Evolutionary conservation across 176 grass and related monocot genomes (phyloP), one percentile per base, ranked within the genome.

Genomic region (Dactylis glomerata): DNA sequence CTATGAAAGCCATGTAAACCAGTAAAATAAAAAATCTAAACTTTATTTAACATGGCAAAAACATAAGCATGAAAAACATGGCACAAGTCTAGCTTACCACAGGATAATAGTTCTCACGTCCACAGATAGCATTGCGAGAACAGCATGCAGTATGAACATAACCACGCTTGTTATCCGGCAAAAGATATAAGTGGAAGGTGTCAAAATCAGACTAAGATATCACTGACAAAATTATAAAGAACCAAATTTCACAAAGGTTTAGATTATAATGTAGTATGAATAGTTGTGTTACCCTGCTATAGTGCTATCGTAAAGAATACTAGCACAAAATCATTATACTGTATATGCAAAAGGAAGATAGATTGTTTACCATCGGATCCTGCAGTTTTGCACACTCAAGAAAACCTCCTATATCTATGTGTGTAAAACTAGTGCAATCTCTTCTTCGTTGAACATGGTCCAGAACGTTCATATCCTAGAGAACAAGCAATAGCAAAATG

Each of bases 11-110:
- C 66, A 82, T 36, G 73, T 3, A 51, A 73, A 66, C 61, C 9
- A 80, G 45, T 56, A 73, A 10, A 62, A 4, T 6, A 79, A 84
- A 40, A 49, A 38, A 44, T 27, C 27, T 28, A 45, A 78, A 20
- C 65, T 50, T 23, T 27, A 59, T 70, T 49, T 28, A 72, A 71
- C 51, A 54, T 19, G 56, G 49, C 41, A 40, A n/a, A 64, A 12
- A 5, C 33, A 75, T 44, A 64, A 4, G 3, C 56, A 75, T 44
- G 27, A 52, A 81, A 58, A 31, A 17, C 1, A 42, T 20, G 50
- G 36, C 51, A 64, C 8, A 73, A 63, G 27, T 64, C 41, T 20
- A 54, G 44, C 75, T 65, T 84, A 88, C 87, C 87, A 88, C 81
- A 61, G 15, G 76, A 31, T 72, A 88, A 50, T 46, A 79, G 71